Conservation (phyloP, 2,329 filamentous ascomycete species). For the Ophiocordyceps camponoti-saundersi region DNA sequence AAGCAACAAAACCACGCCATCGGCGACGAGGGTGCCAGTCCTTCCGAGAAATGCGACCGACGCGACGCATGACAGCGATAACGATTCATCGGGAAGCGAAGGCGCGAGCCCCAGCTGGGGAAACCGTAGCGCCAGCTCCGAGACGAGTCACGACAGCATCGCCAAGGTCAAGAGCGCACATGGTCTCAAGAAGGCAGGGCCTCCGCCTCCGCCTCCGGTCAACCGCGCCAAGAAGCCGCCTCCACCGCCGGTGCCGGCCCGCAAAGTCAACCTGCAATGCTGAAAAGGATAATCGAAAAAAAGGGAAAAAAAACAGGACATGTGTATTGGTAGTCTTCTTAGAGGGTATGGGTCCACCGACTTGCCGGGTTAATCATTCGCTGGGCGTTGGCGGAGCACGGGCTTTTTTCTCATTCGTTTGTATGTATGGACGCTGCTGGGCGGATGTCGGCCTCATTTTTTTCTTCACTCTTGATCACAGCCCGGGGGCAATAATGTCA, state of each 20-base stretch:
- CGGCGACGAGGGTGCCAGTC: slow-evolving; percentile 17
- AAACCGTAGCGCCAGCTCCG: slow-evolving; percentile 34
- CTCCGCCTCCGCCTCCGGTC: slow-evolving; percentile 31
- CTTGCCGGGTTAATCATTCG: background rate
- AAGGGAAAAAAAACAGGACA: background rate
- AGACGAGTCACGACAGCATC: slow-evolving; percentile 37
- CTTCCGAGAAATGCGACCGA: slow-evolving; percentile 26
- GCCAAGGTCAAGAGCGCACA: slow-evolving; percentile 2
- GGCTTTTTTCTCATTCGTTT: background rate
- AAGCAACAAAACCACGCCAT: slow-evolving; percentile 6
- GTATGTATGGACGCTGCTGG: background rate
- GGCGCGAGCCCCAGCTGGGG: slow-evolving; percentile 33
- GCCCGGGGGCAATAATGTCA: no score
- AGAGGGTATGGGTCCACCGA: background rate
- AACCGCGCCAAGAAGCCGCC: slow-evolving; percentile 27
- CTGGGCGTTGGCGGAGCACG: background rate
- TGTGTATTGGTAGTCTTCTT: background rate
- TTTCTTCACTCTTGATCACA: no score
- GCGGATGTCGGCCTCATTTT: background rate
- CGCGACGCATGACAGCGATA: slow-evolving; percentile 9
- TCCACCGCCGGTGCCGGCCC: slow-evolving; percentile 15
- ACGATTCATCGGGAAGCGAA: slow-evolving; percentile 31
- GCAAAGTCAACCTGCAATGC: slow-evolving; percentile 10
- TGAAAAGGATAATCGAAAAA: background rate
- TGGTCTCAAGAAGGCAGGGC: slow-evolving; percentile 33